Conservation (phyloP, 2,329 filamentous ascomycete species). For the Verticillium nonalfalfae region DNA sequence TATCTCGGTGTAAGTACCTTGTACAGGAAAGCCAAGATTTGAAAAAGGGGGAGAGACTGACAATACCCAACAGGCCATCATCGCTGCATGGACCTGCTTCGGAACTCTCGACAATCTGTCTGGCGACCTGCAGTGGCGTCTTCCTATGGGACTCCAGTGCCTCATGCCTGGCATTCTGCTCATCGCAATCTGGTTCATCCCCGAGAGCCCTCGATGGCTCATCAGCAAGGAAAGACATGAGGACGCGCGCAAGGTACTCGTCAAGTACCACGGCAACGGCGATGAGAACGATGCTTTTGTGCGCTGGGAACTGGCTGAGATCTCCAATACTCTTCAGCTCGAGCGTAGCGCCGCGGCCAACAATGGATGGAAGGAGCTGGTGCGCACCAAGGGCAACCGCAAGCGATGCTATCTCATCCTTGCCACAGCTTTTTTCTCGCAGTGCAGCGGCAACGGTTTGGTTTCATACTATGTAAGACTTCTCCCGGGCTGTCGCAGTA, state of each 20-base stretch:
- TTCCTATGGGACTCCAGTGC: constrained; percentile 41
- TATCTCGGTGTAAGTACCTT: constrained; percentile 31
- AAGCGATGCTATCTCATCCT: constrained; percentile 45
- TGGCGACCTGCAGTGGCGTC: constrained; percentile 46
- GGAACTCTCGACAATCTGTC: constrained; percentile 34
- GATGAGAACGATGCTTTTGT: constrained; percentile 38
- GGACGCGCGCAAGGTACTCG: constrained; percentile 25
- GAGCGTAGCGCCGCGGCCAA: constrained; percentile 40
- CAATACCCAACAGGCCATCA: constrained; percentile 12
- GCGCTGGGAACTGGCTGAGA: constrained; percentile 53
- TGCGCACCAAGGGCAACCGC: constrained; percentile 50
- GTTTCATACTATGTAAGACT: constrained; percentile 51
- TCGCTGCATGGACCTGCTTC: constrained; percentile 44
- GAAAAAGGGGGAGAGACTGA: neutral
- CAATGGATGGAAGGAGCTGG: constrained; percentile 46
- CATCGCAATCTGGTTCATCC: constrained; percentile 42
- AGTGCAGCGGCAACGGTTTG: constrained; percentile 54
- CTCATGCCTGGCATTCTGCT: constrained; percentile 41
- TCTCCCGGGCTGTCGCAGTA: neutral
- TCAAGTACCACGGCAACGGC: constrained; percentile 23
- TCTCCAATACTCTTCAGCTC: constrained; percentile 48
- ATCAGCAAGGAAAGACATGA: constrained; percentile 28
- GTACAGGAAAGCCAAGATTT: too few relatives aligned
- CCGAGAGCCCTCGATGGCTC: constrained; percentile 35
- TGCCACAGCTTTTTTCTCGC: constrained; percentile 51